These are phyloP conservation scores for Stevia rebaudiana DNA, from an alignment of 140 eudicot genomes.

Conservation along the genomic window DNA sequence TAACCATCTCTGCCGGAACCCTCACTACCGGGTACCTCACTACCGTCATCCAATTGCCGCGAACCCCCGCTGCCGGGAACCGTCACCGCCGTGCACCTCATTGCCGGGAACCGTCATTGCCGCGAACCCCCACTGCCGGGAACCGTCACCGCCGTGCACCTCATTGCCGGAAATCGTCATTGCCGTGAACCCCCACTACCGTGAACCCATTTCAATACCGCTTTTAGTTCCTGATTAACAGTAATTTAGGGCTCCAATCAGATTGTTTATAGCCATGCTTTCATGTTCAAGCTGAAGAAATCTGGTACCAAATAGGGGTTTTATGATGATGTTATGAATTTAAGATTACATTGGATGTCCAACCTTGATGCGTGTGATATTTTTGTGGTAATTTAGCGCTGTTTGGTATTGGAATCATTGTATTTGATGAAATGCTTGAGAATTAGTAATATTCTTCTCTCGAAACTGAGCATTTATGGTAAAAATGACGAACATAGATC, in stretches of 20 bases:
- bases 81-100: too few relatives aligned
- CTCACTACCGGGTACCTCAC: too few relatives aligned
- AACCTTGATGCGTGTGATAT: neutral
- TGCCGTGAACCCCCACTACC: too few relatives aligned
- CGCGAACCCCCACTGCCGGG: too few relatives aligned
- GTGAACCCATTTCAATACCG: neutral
- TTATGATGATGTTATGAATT: neutral
- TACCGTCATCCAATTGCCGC: too few relatives aligned
- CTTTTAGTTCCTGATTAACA: constrained; percentile 5
- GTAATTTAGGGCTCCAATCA: constrained; percentile 24
- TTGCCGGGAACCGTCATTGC: too few relatives aligned
- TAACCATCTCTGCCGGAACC: too few relatives aligned
- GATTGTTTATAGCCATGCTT: neutral
- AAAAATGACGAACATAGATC: neutral
- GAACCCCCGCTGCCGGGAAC: too few relatives aligned
- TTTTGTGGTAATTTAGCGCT: neutral
- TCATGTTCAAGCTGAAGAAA: constrained; percentile 6
- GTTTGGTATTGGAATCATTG: constrained; percentile 10
- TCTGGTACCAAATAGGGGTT: neutral
- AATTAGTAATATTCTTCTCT: neutral
- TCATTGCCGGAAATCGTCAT: too few relatives aligned
- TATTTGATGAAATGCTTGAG: constrained; percentile 14
- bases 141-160: too few relatives aligned
- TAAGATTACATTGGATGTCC: constrained; percentile 6
- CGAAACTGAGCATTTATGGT: too few relatives aligned